These are phyloP conservation scores for Striga hermonthica DNA, from an alignment of 305 asterid genomes.

Conservation along the genomic window DNA sequence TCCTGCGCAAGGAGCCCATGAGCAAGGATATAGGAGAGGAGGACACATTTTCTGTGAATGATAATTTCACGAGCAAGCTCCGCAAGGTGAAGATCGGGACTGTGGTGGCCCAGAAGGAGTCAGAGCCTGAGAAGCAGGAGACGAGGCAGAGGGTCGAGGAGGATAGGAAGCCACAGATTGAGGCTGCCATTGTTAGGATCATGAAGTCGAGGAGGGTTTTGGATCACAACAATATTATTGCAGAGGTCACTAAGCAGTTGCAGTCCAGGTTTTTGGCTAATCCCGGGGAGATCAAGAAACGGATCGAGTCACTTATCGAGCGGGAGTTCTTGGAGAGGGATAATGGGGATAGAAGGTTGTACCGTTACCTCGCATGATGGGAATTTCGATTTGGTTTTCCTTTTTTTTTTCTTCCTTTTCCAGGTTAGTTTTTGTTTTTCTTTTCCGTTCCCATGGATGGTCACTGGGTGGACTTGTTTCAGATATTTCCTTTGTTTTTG, in stretches of 20 bases:
- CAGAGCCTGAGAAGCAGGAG: constrained; percentile 59
- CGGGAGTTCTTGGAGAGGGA: constrained; percentile 62
- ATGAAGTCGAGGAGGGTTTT: constrained; percentile 52
- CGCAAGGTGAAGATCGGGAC: constrained; percentile 53
- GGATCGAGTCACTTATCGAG: constrained; percentile 57
- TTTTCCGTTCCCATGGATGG: too few relatives aligned
- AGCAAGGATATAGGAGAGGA: constrained; percentile 53
- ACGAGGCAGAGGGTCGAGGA: constrained; percentile 59
- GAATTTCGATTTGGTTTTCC: not conserved
- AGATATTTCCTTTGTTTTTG: too few relatives aligned
- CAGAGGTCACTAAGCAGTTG: constrained; percentile 53
- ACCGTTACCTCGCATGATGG: constrained; percentile 44
- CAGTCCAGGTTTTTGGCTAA: constrained; percentile 52
- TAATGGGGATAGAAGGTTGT: constrained; percentile 36
- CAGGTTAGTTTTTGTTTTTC: too few relatives aligned
- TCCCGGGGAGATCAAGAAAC: constrained; percentile 51
- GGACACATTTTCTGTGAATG: constrained; percentile 43
- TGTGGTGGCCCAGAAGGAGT: constrained; percentile 51
- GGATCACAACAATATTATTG: constrained; percentile 50
- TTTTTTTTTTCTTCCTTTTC: not conserved
- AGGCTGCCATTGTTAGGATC: constrained; percentile 49
- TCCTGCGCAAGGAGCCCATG: constrained; percentile 54
- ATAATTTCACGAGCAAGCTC: constrained; percentile 46
- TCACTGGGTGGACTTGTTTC: too few relatives aligned
- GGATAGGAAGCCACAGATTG: constrained; percentile 55